These are phyloP conservation scores for Aspergillus conjunctus DNA, from an alignment of 495 filamentous ascomycete species.

Conservation along the genomic window DNA sequence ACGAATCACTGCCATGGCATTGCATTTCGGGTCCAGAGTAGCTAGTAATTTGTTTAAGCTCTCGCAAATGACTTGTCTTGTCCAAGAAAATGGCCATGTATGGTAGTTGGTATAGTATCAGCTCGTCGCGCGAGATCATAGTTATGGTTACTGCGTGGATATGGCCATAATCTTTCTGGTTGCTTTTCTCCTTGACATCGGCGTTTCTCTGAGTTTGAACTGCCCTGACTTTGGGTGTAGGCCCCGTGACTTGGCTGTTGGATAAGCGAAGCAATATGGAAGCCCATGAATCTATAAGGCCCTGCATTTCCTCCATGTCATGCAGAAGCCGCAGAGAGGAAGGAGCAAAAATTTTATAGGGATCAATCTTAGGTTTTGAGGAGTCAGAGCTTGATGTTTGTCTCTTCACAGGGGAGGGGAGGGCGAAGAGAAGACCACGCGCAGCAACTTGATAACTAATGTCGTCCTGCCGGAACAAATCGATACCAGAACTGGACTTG, in stretches of 20 bases:
- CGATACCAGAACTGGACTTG: constrained; percentile 56
- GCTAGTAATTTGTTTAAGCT: constrained; percentile 69
- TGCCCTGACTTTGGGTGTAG: constrained; percentile 28
- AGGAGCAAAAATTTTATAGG: constrained; percentile 87
- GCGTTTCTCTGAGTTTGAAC: constrained; percentile 27
- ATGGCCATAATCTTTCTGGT: constrained; percentile 23
- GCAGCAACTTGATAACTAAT: constrained; percentile 87
- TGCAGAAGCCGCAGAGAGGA: constrained; percentile 75
- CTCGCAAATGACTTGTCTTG: constrained; percentile 36
- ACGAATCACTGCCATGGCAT: constrained; percentile 23
- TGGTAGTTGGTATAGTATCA: constrained; percentile 81
- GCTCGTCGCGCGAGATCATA: constrained; percentile 65
- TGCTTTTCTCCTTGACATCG: constrained; percentile 17
- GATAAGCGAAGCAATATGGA: constrained; percentile 37
- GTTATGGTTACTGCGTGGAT: constrained; percentile 54
- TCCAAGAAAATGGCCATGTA: constrained; percentile 70
- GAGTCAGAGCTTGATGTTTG: constrained; percentile 35
- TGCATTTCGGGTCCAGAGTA: constrained; percentile 57
- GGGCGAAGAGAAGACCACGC: constrained; percentile 75
- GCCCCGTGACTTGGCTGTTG: constrained; percentile 28
- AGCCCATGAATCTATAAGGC: constrained; percentile 67
- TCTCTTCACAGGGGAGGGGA: constrained; percentile 83
- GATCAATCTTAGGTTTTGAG: constrained; percentile 48
- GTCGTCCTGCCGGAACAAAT: constrained; percentile 84
- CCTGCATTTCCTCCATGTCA: constrained; percentile 74